Evolutionary conservation across 2,329 filamentous ascomycete species (phyloP), one percentile per base, ranked within the genome.

Genomic region (Phialocephala subalpina): DNA sequence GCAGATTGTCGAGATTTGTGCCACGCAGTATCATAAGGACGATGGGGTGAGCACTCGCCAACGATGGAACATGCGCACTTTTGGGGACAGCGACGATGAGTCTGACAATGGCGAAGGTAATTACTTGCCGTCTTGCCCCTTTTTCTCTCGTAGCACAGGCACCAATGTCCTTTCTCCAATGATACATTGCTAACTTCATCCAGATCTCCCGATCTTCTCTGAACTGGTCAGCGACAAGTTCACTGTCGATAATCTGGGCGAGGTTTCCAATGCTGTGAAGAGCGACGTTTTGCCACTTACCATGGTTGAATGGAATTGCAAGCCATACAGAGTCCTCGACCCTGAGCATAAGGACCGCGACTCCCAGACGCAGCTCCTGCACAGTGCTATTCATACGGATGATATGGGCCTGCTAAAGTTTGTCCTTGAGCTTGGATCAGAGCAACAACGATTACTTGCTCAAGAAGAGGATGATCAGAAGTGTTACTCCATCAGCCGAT

Each of bases 161-260:
- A n/a, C n/a, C 16, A 36, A n/a, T 27, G 7, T 6, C 2, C 9
- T 33, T 33, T 33, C 29, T 33, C 29, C 9, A 4, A 33, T 33
- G 29, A 12, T 45, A n/a, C 8, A 12, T 45, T 49, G 33, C 53
- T 63, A 16, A 61, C 14, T 12, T 4, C 29, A 22, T 0, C 8
- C 75, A 45, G 68, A 80, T 52, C 81, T 82, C 20, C 79, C 79
- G 7, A 82, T 87, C 47, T 80, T 85, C 58, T 79, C 79, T 45
- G 84, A 90, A 66, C 81, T 89, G 47, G 79, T 93, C 33, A 86
- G 90, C 70, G 86, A 90, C 14, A 82, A 85, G 40, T 92, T 92
- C 75, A 96, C 92, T 0, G 85, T 95, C 60, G 91, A 96, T 18
- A 88, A 93, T 70, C 83, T 96, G 64, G 91, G 91, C 0, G 86